These are phyloP conservation scores for Kodamaea suecica DNA, from an alignment of 1,139 yeast genomes.

Conservation along the genomic window DNA sequence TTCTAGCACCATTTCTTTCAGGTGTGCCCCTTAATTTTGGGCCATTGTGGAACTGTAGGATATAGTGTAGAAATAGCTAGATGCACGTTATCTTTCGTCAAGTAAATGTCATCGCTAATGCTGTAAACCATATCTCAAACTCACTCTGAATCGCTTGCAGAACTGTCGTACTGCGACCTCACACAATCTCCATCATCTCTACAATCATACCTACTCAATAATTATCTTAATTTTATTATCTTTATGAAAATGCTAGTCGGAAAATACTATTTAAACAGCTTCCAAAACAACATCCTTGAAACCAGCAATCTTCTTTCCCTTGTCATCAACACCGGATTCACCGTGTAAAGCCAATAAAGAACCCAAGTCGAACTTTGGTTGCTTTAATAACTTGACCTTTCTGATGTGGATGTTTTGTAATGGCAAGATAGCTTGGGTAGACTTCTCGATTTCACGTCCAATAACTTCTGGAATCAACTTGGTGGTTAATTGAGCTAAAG, in stretches of 20 bases:
- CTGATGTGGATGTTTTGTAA: constrained; percentile 89
- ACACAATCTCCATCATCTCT: too few species aligned
- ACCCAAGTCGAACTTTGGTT: constrained; percentile 90
- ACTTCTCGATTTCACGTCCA: constrained; percentile 87
- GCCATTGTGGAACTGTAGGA: too few species aligned
- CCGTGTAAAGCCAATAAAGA: constrained; percentile 88
- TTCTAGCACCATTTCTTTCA: too few species aligned
- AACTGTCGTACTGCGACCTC: too few species aligned
- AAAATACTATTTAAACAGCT: constrained; percentile 33
- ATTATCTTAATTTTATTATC: constrained; percentile 9
- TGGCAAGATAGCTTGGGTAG: constrained; percentile 81
- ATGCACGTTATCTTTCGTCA: too few species aligned
- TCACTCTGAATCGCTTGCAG: too few species aligned
- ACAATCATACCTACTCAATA: too few species aligned
- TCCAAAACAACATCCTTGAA: constrained; percentile 90
- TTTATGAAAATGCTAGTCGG: constrained; percentile 14
- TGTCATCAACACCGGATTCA: constrained; percentile 74
- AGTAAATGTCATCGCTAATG: too few species aligned
- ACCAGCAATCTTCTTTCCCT: constrained; percentile 84
- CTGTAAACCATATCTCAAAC: too few species aligned
- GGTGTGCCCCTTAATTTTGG: too few species aligned
- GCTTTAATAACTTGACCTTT: constrained; percentile 87
- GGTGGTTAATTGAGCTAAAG: constrained; percentile 82
- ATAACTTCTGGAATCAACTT: constrained; percentile 89
- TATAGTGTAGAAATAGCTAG: too few species aligned